Percentiles rank a stretch among this genome's conserved stretches.
These are phyloP conservation scores for Akebia trifoliata DNA, from an alignment of 164 flowering plant genomes.

Conservation along the genomic window DNA sequence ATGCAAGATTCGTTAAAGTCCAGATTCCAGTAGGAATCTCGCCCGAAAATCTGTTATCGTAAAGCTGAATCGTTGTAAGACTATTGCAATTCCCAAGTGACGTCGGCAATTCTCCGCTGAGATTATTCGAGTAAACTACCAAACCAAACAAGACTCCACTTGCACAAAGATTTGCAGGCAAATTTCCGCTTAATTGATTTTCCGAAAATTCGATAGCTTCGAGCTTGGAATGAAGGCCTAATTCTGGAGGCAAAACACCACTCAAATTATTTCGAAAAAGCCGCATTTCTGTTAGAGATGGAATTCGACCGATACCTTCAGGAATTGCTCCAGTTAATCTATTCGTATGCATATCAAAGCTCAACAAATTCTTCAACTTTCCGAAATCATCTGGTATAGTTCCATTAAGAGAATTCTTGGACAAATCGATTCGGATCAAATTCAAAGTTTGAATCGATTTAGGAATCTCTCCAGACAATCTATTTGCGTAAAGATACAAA, in stretches of 20 bases:
- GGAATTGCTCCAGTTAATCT: slow-evolving; percentile 48
- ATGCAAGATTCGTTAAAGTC: slow-evolving; percentile 28
- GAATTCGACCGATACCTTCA: slow-evolving; percentile 25
- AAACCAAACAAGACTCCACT: slow-evolving; percentile 26
- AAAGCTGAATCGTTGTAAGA: slow-evolving; percentile 31
- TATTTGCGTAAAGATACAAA: slow-evolving; percentile 41
- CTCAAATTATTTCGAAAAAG: slow-evolving; percentile 35
- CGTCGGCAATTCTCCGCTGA: slow-evolving; percentile 53
- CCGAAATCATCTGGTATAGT: slow-evolving; percentile 55
- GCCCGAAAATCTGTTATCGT: slow-evolving; percentile 47
- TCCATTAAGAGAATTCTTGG: slow-evolving; percentile 56
- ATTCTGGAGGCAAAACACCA: slow-evolving; percentile 45
- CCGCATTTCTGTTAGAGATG: slow-evolving; percentile 20
- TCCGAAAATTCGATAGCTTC: slow-evolving; percentile 27
- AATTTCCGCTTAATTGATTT: slow-evolving; percentile 36
- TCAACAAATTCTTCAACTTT: slow-evolving; percentile 29
- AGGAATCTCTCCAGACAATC: slow-evolving; percentile 60
- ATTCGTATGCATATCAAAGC: slow-evolving; percentile 35
- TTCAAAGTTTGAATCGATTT: slow-evolving; percentile 24
- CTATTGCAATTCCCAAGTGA: slow-evolving; percentile 50
- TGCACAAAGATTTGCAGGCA: slow-evolving; percentile 43
- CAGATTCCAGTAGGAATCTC: slow-evolving; percentile 50
- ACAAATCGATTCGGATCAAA: slow-evolving; percentile 46
- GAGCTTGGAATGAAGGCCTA: slow-evolving; percentile 35
- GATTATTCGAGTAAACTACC: slow-evolving; percentile 43